Conservation (phyloP, 257 asterid genomes). For the Datura wrightii region DNA sequence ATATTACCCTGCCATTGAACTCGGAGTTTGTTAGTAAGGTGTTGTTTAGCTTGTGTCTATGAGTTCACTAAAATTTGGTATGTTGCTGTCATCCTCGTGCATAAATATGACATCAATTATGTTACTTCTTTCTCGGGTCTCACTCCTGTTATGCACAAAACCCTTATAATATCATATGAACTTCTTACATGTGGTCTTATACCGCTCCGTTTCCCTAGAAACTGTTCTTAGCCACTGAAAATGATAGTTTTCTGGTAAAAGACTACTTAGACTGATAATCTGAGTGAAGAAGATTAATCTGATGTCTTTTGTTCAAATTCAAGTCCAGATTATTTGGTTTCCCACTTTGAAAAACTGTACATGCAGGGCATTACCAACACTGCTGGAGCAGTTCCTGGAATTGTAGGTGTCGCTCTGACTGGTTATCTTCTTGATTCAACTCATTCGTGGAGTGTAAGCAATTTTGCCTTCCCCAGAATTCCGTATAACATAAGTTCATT, state of each 20-base stretch:
- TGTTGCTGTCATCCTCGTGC: background rate
- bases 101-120: background rate
- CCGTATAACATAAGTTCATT: background rate
- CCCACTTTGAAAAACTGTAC: constrained; percentile 20
- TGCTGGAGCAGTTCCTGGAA: constrained; percentile 96
- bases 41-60: background rate
- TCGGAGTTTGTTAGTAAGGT: background rate
- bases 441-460: constrained; percentile 97
- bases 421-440: constrained; percentile 94
- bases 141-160: background rate
- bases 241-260: background rate
- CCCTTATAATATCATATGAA: background rate
- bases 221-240: background rate
- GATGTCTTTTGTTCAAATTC: background rate
- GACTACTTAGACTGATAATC: background rate
- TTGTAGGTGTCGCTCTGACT: constrained; percentile 90
- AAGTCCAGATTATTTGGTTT: constrained; percentile 4
- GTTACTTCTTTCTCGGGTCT: background rate
- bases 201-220: background rate
- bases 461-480: background rate
- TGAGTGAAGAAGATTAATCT: background rate
- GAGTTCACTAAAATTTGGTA: background rate
- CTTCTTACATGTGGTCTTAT: background rate
- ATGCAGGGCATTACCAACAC: constrained; percentile 96
- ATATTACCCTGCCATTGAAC: background rate